Conservation (phyloP, 805 yeast genomes). For the Ogataea philodendri region DNA sequence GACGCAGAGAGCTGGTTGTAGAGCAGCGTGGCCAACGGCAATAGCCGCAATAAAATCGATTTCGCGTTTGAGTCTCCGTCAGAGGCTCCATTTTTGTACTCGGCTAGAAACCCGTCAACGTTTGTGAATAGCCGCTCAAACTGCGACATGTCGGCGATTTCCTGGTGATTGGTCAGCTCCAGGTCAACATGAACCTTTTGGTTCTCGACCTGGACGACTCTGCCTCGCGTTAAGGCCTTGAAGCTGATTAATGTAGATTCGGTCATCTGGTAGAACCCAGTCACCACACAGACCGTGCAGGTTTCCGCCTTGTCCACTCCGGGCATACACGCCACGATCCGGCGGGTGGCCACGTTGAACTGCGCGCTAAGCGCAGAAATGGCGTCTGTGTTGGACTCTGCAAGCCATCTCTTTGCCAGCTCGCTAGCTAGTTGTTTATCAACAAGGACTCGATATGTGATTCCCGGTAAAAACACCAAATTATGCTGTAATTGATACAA, state of each 20-base stretch:
- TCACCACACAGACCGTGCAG: constrained; percentile 45
- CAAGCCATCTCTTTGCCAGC: constrained; percentile 22
- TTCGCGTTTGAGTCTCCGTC: constrained; percentile 10
- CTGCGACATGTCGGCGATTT: constrained; percentile 4
- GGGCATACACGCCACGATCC: constrained; percentile 30
- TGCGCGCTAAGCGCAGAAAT: constrained; percentile 2
- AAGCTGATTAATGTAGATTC: constrained; percentile 45
- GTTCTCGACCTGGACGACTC: constrained; percentile 11
- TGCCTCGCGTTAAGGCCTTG: constrained; percentile 49
- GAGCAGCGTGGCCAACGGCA: constrained; percentile 61
- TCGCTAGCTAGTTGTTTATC: constrained; percentile 46
- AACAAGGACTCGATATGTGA: constrained; percentile 57
- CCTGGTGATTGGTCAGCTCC: not conserved
- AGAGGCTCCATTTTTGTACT: constrained; percentile 26
- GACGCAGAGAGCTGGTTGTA: constrained; percentile 47
- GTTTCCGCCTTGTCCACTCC: constrained; percentile 22
- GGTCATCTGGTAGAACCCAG: constrained; percentile 45
- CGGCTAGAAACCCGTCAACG: constrained; percentile 34
- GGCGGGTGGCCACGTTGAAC: constrained; percentile 6
- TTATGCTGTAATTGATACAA: constrained; percentile 20
- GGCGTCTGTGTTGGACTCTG: not conserved
- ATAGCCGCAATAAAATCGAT: constrained; percentile 44
- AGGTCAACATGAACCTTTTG: constrained; percentile 3
- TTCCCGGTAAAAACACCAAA: constrained; percentile 57
- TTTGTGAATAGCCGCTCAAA: constrained; percentile 16